Evolutionary conservation across 352 stramenopile species (phyloP).

Genomic region (Pythium myriotylum): DNA sequence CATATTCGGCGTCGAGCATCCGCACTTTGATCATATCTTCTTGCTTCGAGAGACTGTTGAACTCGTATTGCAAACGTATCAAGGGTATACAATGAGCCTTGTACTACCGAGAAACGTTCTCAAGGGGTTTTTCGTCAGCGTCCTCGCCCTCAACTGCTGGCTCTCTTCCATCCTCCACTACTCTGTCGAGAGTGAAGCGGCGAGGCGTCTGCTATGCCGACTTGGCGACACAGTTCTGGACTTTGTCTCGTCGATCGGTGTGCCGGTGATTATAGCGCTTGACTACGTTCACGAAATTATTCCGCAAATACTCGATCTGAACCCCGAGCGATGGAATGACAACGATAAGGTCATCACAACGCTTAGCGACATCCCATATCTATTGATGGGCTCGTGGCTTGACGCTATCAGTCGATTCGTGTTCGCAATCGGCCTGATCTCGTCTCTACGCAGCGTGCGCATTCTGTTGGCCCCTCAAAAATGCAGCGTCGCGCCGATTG

Average conservation of each 20-base stretch:
- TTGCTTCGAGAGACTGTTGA: conserved; percentile 26
- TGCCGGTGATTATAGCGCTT: conserved; percentile 21
- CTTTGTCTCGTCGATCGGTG: conserved; percentile 23
- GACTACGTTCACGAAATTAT: conserved; percentile 5
- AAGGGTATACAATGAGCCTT: conserved; percentile 27
- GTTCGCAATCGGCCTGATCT: conserved; percentile 11
- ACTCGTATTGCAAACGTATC: conserved; percentile 20
- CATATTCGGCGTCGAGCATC: conserved; percentile 27
- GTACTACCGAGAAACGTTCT: conserved; percentile 19
- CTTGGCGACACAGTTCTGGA: conserved; percentile 26
- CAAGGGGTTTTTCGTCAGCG: conserved; percentile 23
- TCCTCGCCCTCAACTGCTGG: conserved; percentile 29
- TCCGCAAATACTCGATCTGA: too few species aligned
- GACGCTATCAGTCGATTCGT: conserved; percentile 28
- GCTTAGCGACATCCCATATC: conserved; percentile 28
- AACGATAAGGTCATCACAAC: conserved; percentile 30
- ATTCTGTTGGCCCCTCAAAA: neutral
- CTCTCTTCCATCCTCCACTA: conserved; percentile 1
- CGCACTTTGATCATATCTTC: conserved; percentile 28
- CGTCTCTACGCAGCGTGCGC: neutral
- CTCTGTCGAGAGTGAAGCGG: neutral
- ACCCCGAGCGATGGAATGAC: neutral
- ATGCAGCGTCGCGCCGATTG: neutral
- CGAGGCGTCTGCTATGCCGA: conserved; percentile 18
- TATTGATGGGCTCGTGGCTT: conserved; percentile 40